Base-by-base conservation (phyloP, 1,284 basidiomycete species). In the Tilletia horrida region DNA sequence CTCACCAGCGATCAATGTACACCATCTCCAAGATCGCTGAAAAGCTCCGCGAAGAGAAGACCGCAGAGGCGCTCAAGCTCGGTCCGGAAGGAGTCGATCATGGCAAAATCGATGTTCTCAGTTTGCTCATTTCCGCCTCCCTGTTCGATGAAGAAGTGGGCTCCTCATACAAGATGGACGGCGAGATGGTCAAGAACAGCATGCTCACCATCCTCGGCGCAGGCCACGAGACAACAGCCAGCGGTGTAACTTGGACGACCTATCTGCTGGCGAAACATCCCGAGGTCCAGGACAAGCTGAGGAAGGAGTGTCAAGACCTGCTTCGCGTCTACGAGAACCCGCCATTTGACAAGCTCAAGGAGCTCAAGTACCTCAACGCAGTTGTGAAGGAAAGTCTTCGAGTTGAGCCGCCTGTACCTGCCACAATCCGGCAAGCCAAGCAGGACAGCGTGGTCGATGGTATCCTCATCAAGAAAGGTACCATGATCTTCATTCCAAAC, bases 311-410 rank as follows among this genome's bases (percentile, higher is more conserved):
- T 45, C 73, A 77, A 21, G 73, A 70, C 59, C 59, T 77, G 21
- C 66, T 78, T 55, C 62, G 70, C 9, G 59, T 66, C 18, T 69
- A 72, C 55, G 64, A 73, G 23, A 67, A 70, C 25, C 76, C 75
- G 13, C 69, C 70, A 13, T 85, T 85, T 79, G 85, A 87, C 16
- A 84, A 87, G 18, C 82, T 92, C 66, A 85, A 90, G 11, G 84
- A 85, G 42, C 84, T 91, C 18, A 86, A 88, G 1, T 89, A 86
- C 69, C 85, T 94, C 55, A 85, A 93, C 75, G 91, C 91, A 66
- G 88, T 94, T 25, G 83, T 87, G 23, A 71, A 73, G 65, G 76
- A 78, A 61, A 64, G 68, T 11, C 69, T 78, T 69, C 73, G 76
- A 29, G 45, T 76, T 43, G 71, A 71, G 0, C 76, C 76, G 2